These are phyloP conservation scores for Pichia sp. DNA, from an alignment of 1,139 yeast genomes.

Conservation along the genomic window DNA sequence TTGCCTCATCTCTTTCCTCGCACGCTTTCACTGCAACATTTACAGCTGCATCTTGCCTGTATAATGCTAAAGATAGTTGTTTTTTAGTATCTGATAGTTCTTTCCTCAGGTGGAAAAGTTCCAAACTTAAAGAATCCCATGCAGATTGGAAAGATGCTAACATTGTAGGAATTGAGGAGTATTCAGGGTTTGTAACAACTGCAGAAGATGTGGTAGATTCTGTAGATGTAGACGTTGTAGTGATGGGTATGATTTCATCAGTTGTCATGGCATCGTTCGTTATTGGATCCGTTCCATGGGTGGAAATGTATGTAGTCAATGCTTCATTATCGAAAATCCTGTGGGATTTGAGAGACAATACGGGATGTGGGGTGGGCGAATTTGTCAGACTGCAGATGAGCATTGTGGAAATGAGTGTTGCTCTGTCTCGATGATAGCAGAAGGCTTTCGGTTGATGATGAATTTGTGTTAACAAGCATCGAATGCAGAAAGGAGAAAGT, in stretches of 20 bases:
- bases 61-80: constrained; percentile 70
- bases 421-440: background rate
- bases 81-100: constrained; percentile 60
- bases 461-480: no score
- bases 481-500: no score
- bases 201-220: constrained; percentile 9
- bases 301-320: constrained; percentile 53
- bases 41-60: constrained; percentile 86
- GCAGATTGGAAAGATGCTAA: constrained; percentile 74
- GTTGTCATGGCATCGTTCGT: constrained; percentile 50
- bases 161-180: constrained; percentile 72
- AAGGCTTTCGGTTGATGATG: no score
- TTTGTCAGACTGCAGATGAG: constrained; percentile 48
- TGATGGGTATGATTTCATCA: constrained; percentile 37
- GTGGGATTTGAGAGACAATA: constrained; percentile 68
- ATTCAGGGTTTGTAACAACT: constrained; percentile 29
- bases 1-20: constrained; percentile 69
- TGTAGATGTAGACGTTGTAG: no score
- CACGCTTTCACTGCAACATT: constrained; percentile 73
- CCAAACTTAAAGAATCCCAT: constrained; percentile 85
- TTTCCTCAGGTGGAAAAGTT: constrained; percentile 68
- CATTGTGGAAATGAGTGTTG: constrained; percentile 6
- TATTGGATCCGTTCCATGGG: constrained; percentile 72
- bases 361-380: constrained; percentile 59
- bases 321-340: constrained; percentile 61